Evolutionary conservation across 2,329 filamentous ascomycete genomes (phyloP), one percentile per base, ranked within the genome.

Genomic region (Incumbomyces lentus): DNA sequence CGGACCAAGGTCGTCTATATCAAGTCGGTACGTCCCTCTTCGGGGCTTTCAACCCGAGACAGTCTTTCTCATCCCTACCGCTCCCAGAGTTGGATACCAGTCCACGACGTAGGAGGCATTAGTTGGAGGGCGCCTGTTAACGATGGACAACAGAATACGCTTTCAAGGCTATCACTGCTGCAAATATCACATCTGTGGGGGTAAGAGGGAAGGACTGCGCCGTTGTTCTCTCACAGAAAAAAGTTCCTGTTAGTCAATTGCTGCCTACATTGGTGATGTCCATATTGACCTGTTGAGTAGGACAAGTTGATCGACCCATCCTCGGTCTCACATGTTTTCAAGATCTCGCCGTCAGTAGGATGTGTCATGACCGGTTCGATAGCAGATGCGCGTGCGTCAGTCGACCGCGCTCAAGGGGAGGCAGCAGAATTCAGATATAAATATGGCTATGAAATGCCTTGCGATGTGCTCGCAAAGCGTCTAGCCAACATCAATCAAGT

Each of bases 301-400:
- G 92, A 98, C 73, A 98, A 98, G 78, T 81, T 98, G 62, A 96
- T 98, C 72, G 92, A 98, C 66, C 90, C 92, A 46, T 78, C 86
- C 48, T 98, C 92, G 53, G 92, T 98, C 59, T 90, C 92, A 56
- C 89, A 98, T 74, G 85, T 98, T 70, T 96, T 95, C 78, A 86
- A 84, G 67, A 81, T 98, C 61, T 98, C 92, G 32, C 87, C 90
- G 10, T 94, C 88, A 3, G 88, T 98, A 58, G 92, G 92, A 56
- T 95, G 89, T 65, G 92, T 96, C 61, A 95, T 98, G 82, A 98
- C 92, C 41, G 92, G 92, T 44, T 95, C 92, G 56, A 96, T 98
- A 68, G 90, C 92, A 60, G 92, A 98, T 73, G 92, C 92, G 51
- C 79, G 92, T 65, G 89, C 92, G 29, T 93, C 87, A 55, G 86